Conservation (phyloP, 2,329 filamentous ascomycete genomes). For the Clonostachys solani region DNA sequence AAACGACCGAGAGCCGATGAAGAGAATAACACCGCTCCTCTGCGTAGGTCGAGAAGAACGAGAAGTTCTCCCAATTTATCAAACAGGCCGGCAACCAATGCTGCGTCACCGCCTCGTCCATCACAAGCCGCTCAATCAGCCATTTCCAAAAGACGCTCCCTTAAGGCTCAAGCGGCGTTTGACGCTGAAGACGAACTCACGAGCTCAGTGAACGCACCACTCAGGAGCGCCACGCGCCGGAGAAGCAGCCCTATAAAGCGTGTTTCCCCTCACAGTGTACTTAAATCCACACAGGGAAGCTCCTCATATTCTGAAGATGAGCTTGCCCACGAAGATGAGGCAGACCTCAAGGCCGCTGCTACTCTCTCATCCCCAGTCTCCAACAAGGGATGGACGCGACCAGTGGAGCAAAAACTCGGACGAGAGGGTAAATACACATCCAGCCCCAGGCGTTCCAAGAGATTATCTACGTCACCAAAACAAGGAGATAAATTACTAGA, state of each 20-base stretch:
- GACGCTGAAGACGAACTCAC: neutral
- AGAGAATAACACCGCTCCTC: too few species aligned
- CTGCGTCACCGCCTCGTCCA: too few species aligned
- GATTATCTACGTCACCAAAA: neutral
- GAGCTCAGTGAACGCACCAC: neutral
- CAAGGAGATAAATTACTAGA: too few species aligned
- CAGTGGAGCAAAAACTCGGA: neutral
- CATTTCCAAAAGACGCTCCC: too few species aligned
- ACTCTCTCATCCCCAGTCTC: conserved; percentile 2
- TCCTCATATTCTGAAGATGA: conserved; percentile 1
- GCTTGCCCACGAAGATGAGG: neutral
- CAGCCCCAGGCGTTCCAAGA: neutral
- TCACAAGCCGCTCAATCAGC: too few species aligned
- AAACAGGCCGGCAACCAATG: too few species aligned
- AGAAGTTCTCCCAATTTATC: too few species aligned
- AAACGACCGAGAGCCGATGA: too few species aligned
- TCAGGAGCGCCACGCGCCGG: neutral
- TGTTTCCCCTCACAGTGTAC: neutral
- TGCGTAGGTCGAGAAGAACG: too few species aligned
- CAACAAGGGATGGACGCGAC: neutral
- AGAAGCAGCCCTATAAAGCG: neutral
- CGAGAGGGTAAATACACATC: neutral
- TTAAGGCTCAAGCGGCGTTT: neutral
- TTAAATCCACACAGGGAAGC: neutral
- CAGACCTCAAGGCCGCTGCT: neutral